Percentiles rank a stretch among this genome's conserved stretches.
Evolutionary conservation across 805 yeast species (phyloP).

Genomic region (Pichia gijzeniarum): DNA sequence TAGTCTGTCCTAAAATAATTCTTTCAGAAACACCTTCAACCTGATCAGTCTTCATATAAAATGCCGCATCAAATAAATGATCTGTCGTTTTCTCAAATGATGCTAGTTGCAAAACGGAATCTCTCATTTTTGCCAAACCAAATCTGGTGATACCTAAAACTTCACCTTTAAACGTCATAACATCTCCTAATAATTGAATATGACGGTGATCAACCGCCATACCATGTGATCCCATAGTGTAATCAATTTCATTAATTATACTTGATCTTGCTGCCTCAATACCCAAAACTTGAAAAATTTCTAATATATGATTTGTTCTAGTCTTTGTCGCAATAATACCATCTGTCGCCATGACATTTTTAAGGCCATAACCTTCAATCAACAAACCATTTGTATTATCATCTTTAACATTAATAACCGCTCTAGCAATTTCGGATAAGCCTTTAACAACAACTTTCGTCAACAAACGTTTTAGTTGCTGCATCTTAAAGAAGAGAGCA

Average conservation of each 20-base stretch:
- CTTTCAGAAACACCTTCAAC: constrained; percentile 98
- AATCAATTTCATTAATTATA: constrained; percentile 89
- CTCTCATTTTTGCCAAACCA: constrained; percentile 97
- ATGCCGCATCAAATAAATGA: constrained; percentile 96
- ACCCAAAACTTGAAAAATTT: constrained; percentile 83
- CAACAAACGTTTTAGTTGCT: constrained; percentile 75
- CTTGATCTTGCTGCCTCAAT: constrained; percentile 96
- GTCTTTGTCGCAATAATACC: constrained; percentile 90
- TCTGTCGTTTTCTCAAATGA: constrained; percentile 98
- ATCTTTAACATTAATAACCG: constrained; percentile 89
- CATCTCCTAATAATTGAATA: constrained; percentile 94
- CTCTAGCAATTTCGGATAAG: constrained; percentile 83
- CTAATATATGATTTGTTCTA: constrained; percentile 85
- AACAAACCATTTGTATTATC: constrained; percentile 82
- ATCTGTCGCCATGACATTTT: constrained; percentile 95
- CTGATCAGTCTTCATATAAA: constrained; percentile 91
- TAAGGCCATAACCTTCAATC: constrained; percentile 96
- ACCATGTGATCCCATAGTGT: constrained; percentile 98
- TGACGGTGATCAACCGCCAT: constrained; percentile 99
- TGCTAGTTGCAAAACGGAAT: constrained; percentile 92
- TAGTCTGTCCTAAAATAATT: constrained; percentile 94
- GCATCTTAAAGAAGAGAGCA: constrained; percentile 80
- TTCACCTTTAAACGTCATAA: constrained; percentile 98
- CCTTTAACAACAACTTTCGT: constrained; percentile 93
- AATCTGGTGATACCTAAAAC: constrained; percentile 96